phyloP scores from a whole-genome alignment of 441 rosid species.

The Populus tomentosa region DNA sequence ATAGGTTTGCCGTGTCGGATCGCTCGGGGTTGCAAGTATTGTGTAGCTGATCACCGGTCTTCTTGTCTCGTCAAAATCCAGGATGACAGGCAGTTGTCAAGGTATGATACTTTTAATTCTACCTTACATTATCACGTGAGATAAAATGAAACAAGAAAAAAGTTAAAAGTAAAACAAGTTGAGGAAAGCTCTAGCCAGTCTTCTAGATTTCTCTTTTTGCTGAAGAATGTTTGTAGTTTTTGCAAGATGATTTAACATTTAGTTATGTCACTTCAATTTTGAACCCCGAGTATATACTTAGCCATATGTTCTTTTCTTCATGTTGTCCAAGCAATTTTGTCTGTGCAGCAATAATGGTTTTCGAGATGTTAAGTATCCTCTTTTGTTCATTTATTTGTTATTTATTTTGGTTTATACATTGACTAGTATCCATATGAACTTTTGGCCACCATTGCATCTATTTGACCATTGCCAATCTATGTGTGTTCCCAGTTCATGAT shows the following conservation, averaged over 20 bases:
- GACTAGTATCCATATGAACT: not conserved
- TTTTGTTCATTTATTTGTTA: not conserved
- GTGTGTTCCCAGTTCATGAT: not conserved
- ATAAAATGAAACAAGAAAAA: not conserved
- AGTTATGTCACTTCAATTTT: not conserved
- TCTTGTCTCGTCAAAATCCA: constrained; percentile 93
- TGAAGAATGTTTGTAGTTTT: not conserved
- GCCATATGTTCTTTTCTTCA: not conserved
- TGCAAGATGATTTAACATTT: not conserved
- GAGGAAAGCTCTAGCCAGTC: not conserved
- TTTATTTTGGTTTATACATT: not conserved
- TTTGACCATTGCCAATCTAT: not conserved
- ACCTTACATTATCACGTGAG: not conserved
- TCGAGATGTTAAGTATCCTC: not conserved
- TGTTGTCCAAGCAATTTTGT: not conserved
- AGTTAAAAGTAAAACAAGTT: not conserved
- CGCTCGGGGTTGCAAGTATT: constrained; percentile 90
- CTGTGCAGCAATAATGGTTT: not conserved
- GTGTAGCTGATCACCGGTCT: constrained; percentile 73
- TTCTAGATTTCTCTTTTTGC: not conserved
- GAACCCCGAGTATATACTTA: not conserved
- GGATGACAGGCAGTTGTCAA: constrained; percentile 59
- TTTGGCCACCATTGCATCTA: not conserved
- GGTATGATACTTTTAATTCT: constrained; percentile 32
- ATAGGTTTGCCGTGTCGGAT: constrained; percentile 97